Evolutionary conservation across 2,329 filamentous ascomycete genomes (phyloP), one percentile per base, ranked within the genome.

Genomic region (Fusarium buharicum): DNA sequence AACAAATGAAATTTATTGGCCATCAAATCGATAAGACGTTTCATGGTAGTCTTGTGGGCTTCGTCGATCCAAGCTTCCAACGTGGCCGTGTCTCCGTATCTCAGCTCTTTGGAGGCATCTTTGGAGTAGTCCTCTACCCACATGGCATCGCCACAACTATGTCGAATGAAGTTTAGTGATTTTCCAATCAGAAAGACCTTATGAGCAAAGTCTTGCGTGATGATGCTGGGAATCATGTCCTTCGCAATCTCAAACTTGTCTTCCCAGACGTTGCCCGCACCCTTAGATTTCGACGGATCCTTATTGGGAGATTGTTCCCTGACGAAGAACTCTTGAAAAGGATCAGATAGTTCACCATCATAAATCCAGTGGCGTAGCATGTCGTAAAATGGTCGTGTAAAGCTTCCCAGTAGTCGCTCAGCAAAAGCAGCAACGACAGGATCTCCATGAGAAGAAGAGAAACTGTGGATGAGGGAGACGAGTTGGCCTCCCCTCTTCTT

Each of bases 41-140:
- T 92, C 94, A 99, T 99, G 6, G 96, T 98, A 0, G 92, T 95
- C 76, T 96, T 97, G 80, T 99, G 97, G 2, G 96, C 95, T 69
- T 97, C 92, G 68, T 97, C 95, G 68, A 99, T 99, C 77, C 92
- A 97, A 1, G 88, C 87, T 74, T 97, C 93, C 1, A 99, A 84
- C 1, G 90, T 96, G 0, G 92, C 92, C 8, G 93, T 97, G 75
- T 98, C 94, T 46, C 93, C 93, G 72, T 99, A 98, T 44, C 87
- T 86, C 30, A 99, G 83, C 76, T 97, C 92, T 76, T 95, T 96
- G 10, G 93, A 97, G 1, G 93, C 91, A 45, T 89, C 90, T 73
- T 96, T 97, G 24, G 93, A 97, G 77, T 99, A 98, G 28, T 89
- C 89, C 72, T 97, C 93, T 2, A 99, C 95, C 95, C 95, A 99